phyloP scores from a whole-genome alignment of 352 stramenopile genomes.

The Pythium myriotylum region DNA sequence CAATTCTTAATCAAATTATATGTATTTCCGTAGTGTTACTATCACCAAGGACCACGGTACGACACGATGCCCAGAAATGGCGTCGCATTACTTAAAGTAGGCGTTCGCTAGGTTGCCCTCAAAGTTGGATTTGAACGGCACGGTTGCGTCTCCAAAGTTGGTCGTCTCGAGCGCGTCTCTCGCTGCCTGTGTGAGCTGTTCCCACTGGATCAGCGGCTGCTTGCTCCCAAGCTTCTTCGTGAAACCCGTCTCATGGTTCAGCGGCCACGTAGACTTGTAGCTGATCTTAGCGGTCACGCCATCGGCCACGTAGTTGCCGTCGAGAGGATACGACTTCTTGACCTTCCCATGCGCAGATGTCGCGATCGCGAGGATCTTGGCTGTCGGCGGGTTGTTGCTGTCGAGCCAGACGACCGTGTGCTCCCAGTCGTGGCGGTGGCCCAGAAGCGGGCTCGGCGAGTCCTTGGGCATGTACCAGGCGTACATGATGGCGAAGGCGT shows the following conservation, averaged over 20 bases:
- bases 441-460: slow-evolving; percentile 24
- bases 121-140: not conserved
- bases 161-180: not conserved
- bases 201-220: slow-evolving; percentile 3
- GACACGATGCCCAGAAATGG: no score
- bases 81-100: slow-evolving; percentile 1
- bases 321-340: no score
- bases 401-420: slow-evolving; percentile 34
- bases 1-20: no score
- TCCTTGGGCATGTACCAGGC: slow-evolving; percentile 49
- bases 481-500: slow-evolving; percentile 37
- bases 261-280: slow-evolving; percentile 15
- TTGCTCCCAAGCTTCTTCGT: not conserved
- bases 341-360: no score
- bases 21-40: no score
- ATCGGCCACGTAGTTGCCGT: no score
- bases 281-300: slow-evolving; percentile 16
- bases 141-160: not conserved
- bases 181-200: not conserved
- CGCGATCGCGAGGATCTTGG: not conserved
- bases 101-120: not conserved
- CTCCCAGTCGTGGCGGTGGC: slow-evolving; percentile 50
- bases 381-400: slow-evolving; percentile 10
- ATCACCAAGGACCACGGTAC: no score
- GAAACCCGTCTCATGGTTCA: slow-evolving; percentile 18